Conservation (phyloP, 2,329 filamentous ascomycete species). For the Botrytis cinerea region DNA sequence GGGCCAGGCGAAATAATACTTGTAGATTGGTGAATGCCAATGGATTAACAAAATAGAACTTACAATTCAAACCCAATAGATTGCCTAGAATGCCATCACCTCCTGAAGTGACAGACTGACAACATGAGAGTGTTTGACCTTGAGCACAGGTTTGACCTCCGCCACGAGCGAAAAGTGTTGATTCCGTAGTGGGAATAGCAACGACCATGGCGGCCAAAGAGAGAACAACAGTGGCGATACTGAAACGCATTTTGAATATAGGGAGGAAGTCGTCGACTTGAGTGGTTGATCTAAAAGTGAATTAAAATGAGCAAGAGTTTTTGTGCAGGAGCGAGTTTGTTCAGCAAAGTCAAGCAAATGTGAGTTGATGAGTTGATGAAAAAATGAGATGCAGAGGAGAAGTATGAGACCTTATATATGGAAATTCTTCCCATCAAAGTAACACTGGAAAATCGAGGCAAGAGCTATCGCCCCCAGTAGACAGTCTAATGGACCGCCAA, state of each 20-base stretch:
- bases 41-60: neutral
- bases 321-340: neutral
- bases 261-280: conserved; percentile 1
- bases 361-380: neutral
- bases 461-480: neutral
- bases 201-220: conserved; percentile 32
- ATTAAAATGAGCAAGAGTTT: neutral
- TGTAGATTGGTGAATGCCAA: neutral
- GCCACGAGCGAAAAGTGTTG: conserved; percentile 10
- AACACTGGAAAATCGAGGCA: conserved; percentile 2
- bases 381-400: neutral
- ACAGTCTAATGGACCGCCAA: neutral
- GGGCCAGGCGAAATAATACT: neutral
- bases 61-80: neutral
- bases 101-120: neutral
- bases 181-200: conserved; percentile 30
- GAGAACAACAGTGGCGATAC: conserved; percentile 29
- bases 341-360: conserved; percentile 19
- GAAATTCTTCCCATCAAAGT: neutral
- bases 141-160: conserved; percentile 18
- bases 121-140: conserved; percentile 23
- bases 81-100: neutral
- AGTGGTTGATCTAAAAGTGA: neutral
- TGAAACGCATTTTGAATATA: conserved; percentile 38
- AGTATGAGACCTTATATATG: conserved; percentile 1